phyloP scores from a whole-genome alignment of 2,329 filamentous ascomycete genomes.

The Penicillium sp. region DNA sequence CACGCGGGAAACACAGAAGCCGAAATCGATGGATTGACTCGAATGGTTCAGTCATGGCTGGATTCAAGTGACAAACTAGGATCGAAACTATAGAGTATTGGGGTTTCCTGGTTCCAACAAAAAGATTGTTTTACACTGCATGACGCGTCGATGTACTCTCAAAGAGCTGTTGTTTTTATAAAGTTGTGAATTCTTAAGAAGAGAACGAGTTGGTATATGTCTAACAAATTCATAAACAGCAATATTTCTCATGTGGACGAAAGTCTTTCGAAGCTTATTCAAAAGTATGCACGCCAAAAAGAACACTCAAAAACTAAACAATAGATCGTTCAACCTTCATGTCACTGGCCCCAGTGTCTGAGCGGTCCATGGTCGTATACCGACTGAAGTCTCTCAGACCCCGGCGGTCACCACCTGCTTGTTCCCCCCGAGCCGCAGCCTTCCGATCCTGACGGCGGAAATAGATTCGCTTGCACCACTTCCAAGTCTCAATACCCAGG shows the following conservation, averaged over 20 bases:
- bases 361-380: slow-evolving; percentile 36
- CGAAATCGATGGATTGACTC: slow-evolving; percentile 57
- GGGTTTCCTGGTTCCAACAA: too few species aligned
- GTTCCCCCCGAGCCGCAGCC: slow-evolving; percentile 7
- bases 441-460: slow-evolving; percentile 40
- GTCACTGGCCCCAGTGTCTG: slow-evolving; percentile 30
- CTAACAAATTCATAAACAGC: background rate
- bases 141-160: too few species aligned
- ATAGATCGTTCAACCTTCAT: slow-evolving; percentile 30
- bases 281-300: background rate
- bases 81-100: slow-evolving; percentile 5
- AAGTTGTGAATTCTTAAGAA: background rate
- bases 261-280: background rate
- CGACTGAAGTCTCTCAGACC: slow-evolving; percentile 31
- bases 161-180: background rate
- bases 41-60: slow-evolving; percentile 53
- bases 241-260: background rate
- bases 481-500: slow-evolving; percentile 63
- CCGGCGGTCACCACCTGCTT: slow-evolving; percentile 12
- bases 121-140: too few species aligned
- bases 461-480: slow-evolving; percentile 63
- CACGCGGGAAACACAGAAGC: slow-evolving; percentile 63
- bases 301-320: slow-evolving; percentile 18
- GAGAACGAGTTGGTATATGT: background rate
- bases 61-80: slow-evolving; percentile 3